Base-by-base conservation (phyloP, 495 filamentous ascomycete genomes). In the Tuber aestivum region DNA sequence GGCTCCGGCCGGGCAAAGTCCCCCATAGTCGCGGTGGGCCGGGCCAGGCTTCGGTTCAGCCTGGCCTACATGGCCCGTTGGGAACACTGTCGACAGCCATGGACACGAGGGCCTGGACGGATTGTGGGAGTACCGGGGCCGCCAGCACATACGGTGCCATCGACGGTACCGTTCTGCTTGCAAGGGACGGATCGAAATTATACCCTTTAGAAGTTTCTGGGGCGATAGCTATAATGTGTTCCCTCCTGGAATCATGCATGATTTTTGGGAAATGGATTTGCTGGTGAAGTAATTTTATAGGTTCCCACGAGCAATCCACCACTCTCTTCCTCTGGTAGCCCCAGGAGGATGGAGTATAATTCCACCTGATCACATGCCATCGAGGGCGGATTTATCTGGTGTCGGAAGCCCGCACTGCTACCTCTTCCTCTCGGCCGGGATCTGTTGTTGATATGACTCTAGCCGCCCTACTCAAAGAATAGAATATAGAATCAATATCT, bases 171-270 rank as follows among this genome's bases (percentile, higher is more conserved):
- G 85, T 91, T 48, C 84, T 92, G 79, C 75, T 75, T 23, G 84
- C 79, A 21, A 82, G 85, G 20, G 84, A 82, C 44, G 78, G 78
- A 3, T 82, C 82, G 9, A 86, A 87, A 70, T 87, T 75, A 85
- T 94, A 56, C 89, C 86, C 74, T 94, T 90, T 68, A 92, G 92
- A 27, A 89, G 86, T 40, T 94, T 91, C 85, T 94, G 91, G 91
- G 82, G 86, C 12, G 89, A 90, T 74, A 85, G 92, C 71, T 89
- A 87, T 84, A 90, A 92, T 81, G 88, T 77, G n/a, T 8, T 65
- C 16, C 35, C 27, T 2, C 27, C 14, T 18, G 35, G 41, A 23
- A 35, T 21, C 37, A 38, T n/a, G 10, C 37, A 38, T n/a, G 10
- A 10, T 16, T 35, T 27, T 23, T 21, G 41, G 9, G 70, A 44